Evolutionary conservation across 176 grass and related monocot genomes (phyloP).

Genomic region (Cymbopogon citratus): DNA sequence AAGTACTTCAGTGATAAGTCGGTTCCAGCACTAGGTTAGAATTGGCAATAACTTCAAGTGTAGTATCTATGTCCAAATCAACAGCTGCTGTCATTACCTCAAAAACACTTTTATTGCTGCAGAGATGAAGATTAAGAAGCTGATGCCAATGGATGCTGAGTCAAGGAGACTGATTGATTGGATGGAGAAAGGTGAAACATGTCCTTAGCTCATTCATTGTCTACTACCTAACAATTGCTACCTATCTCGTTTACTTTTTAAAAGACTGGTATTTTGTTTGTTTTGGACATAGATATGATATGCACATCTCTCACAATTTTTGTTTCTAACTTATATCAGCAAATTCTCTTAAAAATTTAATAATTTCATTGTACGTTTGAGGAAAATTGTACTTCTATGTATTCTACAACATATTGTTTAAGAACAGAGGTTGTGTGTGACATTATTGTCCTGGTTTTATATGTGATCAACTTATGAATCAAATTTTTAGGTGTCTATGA

Average conservation of each 20-base stretch:
- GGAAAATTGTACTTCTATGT: background rate
- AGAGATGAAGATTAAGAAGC: conserved; percentile 99
- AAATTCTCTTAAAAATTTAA: background rate
- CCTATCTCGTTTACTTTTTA: background rate
- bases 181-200: conserved; percentile 95
- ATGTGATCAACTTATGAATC: conserved; percentile 22
- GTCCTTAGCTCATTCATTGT: background rate
- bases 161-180: conserved; percentile 90
- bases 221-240: background rate
- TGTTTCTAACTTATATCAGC: background rate
- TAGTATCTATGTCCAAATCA: conserved; percentile 10
- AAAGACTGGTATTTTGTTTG: background rate
- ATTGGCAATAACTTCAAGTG: background rate
- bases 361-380: background rate
- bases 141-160: conserved; percentile 95
- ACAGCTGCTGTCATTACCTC: background rate
- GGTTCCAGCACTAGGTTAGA: conserved; percentile 84
- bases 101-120: conserved; percentile 9
- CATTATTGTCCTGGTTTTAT: conserved; percentile 21
- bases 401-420: background rate
- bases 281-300: background rate
- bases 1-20: conserved; percentile 99
- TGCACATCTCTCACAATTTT: background rate
- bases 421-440: background rate
- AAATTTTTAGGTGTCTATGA: conserved; percentile 76